Evolutionary conservation across 371 early-diverging fungal species (phyloP), one percentile per base, ranked within the genome.

Genomic region (Rhizopus delemar): DNA sequence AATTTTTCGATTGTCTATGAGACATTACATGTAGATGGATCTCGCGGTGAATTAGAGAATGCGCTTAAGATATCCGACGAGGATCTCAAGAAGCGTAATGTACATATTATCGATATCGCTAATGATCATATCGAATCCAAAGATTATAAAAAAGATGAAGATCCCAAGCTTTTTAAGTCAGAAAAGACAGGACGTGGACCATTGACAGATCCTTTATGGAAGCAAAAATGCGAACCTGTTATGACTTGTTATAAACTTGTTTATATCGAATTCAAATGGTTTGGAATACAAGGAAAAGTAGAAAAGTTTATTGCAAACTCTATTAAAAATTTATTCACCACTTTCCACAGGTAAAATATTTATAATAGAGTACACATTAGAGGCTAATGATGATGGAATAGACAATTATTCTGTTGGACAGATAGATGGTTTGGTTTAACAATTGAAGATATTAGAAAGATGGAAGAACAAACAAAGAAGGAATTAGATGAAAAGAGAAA

Each of bases 201-300:
- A 39, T 70, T 89, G 39, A 75, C 59, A 7, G 66, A 63, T 50
- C 60, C 63, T 28, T 34, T 62, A 13, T 65, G 65, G 68, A 56
- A 72, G 59, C 64, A 84, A 65, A 82, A 70, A 0, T 81, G 78
- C 46, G 83, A 83, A 15, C 89, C 89, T 8, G 81, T 84, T 29
- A 89, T 89, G 89, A 88, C 88, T 2, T 88, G 88, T 68, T 89
- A 89, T 67, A 89, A 89, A 63, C 69, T 88, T 54, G 84, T 88
- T 13, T 86, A 85, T 16, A 85, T 82, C 32, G 88, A 89, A 66
- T 89, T 89, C 68, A 81, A 77, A 52, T 87, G 86, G 85, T 86
- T 84, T 62, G 87, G 87, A 0, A 55, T 88, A 49, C 88, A 88
- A 63, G 70, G 66, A 13, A 77, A 66, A 35, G 82, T 82, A 13